These are phyloP conservation scores for Aspergillus sp. DNA, from an alignment of 2,329 filamentous ascomycete genomes.

Conservation along the genomic window DNA sequence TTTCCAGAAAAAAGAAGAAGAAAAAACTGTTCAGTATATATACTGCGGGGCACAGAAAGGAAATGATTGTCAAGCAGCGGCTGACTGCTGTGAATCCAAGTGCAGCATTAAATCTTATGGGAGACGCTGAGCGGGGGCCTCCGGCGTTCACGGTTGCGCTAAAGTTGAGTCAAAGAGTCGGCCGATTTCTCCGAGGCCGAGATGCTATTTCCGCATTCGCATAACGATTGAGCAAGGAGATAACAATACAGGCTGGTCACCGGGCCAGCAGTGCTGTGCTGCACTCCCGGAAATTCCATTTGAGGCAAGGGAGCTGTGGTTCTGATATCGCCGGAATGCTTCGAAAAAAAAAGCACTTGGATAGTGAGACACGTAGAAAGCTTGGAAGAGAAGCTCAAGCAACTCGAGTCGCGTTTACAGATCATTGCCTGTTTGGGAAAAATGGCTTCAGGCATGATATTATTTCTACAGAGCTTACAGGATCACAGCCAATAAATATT, in stretches of 20 bases:
- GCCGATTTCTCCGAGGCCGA: conserved; percentile 3
- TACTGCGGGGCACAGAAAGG: not conserved
- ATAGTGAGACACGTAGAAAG: not conserved
- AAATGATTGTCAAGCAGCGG: not conserved
- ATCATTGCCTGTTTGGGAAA: conserved; percentile 2
- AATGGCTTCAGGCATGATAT: not conserved
- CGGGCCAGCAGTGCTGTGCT: not conserved
- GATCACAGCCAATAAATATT: not conserved
- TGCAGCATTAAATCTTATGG: not conserved
- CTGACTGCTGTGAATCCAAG: not conserved
- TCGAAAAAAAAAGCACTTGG: too few relatives aligned
- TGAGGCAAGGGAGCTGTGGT: not conserved
- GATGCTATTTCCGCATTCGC: not conserved
- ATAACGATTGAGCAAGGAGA: not conserved
- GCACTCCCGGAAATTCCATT: not conserved
- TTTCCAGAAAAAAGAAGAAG: not conserved
- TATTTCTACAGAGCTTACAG: not conserved
- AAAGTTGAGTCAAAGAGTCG: not conserved
- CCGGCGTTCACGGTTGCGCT: not conserved
- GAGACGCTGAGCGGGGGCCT: not conserved
- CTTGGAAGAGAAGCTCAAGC: not conserved
- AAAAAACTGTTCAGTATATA: not conserved
- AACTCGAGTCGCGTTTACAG: not conserved
- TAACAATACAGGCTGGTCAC: not conserved
- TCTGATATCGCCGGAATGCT: not conserved